Evolutionary conservation across 495 filamentous ascomycete genomes (phyloP).

Genomic region (Penicillium tannophilum): DNA sequence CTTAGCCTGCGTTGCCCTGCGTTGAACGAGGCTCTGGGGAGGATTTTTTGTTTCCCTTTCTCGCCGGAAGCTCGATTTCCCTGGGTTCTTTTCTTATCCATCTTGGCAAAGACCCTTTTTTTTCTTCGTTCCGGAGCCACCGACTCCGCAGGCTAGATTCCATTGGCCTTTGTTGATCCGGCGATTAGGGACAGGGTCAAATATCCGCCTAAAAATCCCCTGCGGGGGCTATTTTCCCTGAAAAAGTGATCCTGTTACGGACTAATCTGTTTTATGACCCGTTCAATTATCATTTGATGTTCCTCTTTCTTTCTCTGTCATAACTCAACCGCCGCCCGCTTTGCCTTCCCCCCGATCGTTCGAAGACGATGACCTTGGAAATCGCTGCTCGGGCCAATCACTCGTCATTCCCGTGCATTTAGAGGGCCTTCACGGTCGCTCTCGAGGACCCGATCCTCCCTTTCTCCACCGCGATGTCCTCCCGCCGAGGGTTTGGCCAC

Average conservation of each 20-base stretch:
- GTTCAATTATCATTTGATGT: neutral
- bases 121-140: neutral
- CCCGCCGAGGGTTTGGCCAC: conserved; percentile 10
- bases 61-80: conserved; percentile 1
- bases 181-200: conserved; percentile 9
- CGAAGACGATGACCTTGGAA: neutral
- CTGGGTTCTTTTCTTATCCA: conserved; percentile 5
- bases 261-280: neutral
- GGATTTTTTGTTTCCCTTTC: neutral
- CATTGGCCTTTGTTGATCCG: conserved; percentile 7
- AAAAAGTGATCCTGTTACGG: neutral
- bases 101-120: conserved; percentile 12
- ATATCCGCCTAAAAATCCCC: conserved; percentile 7
- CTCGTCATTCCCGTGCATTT: conserved; percentile 15
- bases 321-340: neutral
- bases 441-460: neutral
- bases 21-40: neutral
- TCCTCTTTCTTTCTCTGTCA: neutral
- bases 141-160: conserved; percentile 6
- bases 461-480: conserved; percentile 24
- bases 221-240: conserved; percentile 28
- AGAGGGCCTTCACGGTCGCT: conserved; percentile 15
- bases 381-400: neutral
- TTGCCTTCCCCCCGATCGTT: neutral
- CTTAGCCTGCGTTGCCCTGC: neutral